Conservation (phyloP, 768 basidiomycete species). For the Arthromyces matolae region DNA sequence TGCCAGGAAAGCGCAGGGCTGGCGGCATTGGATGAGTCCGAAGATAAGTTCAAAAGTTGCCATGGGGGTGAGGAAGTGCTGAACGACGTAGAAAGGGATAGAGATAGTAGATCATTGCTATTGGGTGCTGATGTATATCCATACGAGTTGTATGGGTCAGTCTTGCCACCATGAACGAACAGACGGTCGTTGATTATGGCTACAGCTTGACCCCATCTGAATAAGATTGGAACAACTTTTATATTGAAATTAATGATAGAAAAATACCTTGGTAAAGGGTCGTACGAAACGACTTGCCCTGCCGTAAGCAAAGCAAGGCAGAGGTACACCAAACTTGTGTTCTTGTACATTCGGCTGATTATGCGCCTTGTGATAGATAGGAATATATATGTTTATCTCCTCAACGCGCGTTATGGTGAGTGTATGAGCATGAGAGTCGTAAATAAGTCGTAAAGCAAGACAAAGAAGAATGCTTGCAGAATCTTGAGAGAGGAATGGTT, state of each 20-base stretch:
- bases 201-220: slow-evolving; percentile 83
- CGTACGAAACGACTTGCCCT: slow-evolving; percentile 18
- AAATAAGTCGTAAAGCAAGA: slow-evolving; percentile 13
- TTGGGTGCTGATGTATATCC: slow-evolving; percentile 76
- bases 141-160: slow-evolving; percentile 62
- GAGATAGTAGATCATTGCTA: slow-evolving; percentile 62
- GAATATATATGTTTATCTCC: slow-evolving; percentile 9
- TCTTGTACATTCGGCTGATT: slow-evolving; percentile 8
- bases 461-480: slow-evolving; percentile 1
- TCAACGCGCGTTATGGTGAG: neutral
- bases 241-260: no score
- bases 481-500: neutral
- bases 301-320: slow-evolving; percentile 14
- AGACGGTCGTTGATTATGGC: slow-evolving; percentile 56
- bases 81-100: slow-evolving; percentile 64
- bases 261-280: slow-evolving; percentile 23
- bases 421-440: slow-evolving; percentile 18
- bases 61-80: slow-evolving; percentile 63
- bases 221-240: neutral
- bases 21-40: slow-evolving; percentile 40
- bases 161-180: slow-evolving; percentile 79
- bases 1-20: slow-evolving; percentile 78
- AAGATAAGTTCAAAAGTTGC: slow-evolving; percentile 49
- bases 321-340: slow-evolving; percentile 13
- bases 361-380: slow-evolving; percentile 10